Evolutionary conservation across 116 monocot species (phyloP), one percentile per base, ranked within the genome.

Genomic region (Zostera marina): DNA sequence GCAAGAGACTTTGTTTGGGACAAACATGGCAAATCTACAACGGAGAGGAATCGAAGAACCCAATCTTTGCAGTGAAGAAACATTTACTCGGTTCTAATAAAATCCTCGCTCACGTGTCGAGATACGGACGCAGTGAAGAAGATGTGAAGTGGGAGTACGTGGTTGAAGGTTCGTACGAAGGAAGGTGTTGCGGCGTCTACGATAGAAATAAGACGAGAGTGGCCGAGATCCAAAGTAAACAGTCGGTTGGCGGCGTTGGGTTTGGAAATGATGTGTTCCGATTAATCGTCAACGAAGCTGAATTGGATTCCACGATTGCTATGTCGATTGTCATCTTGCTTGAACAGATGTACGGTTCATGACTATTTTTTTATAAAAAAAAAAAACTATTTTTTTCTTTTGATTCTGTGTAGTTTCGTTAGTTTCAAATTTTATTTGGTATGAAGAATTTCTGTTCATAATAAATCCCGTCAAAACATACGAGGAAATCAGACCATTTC

Each of bases 241-340:
- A 82, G 66, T 67, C 85, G 2, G 62, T 47, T 3, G 68, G 69
- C 7, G 82, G 71, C 0, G 78, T 77, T 17, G 63, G 65, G 16
- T 74, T 82, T 39, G 91, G 85, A 21, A 58, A 53, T n/a, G 91
- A 91, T 52, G 91, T 91, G 17, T 91, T 82, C 70, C 72, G 82
- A 9, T 77, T 91, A 8, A 60, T 91, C 1, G 75, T 91, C 42
- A 19, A 51, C 8, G 19, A 51, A 19, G 6, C 49, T 1, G 49
- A 51, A 10, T 19, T 51, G 49, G 49, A 51, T 51, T 51, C 49
- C 49, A 21, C 12, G 19, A 0, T 51, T 21, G 49, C 49, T 19
- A 51, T 51, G 49, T 16, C 49, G 12, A 19, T 51, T 17, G 49
- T 51, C 20, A 51, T 51, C 16, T 51, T 51, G 49, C 16, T 51